Evolutionary conservation across 148 eudicot species (phyloP), one percentile per base, ranked within the genome.

Genomic region (Hydrangea macrophylla): DNA sequence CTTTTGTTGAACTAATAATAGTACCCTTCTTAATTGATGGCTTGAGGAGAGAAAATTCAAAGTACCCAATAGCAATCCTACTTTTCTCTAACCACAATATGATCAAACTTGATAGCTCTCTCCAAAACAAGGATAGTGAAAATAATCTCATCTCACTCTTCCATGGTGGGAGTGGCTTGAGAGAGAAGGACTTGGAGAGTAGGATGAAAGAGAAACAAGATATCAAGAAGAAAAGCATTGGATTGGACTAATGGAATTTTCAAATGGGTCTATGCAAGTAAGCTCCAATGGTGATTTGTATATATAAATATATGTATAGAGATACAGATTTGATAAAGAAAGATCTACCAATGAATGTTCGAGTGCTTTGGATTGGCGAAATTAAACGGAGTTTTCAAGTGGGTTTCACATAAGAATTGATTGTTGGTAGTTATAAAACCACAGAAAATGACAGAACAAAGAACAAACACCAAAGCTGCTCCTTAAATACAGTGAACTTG

Each of bases 161-260:
- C 25, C 69, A 56, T 24, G 61, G 20, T 30, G 70, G 22, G 27
- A 75, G 44, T 67, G 69, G 74, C 65, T 76, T 82, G 68, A 70
- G 69, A 74, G 75, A 83, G n/a, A 74, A 73, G 60, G 79, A 77
- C 25, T 81, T 81, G 44, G 82, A 75, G 25, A 86, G 70, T 15
- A 89, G 61, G 59, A 89, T 68, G 82, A 86, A 81, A 58, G 84
- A 85, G 64, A 83, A 73, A 74, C 85, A 89, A 57, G 83, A 82
- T 8, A 89, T 66, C 75, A 92, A 58, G 78, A 87, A 79, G 67
- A 85, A 67, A 69, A 89, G 65, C 97, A 92, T 89, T 73, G 48
- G 53, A 7, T 26, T 33, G 24, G 25, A 58, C n/a, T n/a, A n/a
- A n/a, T n/a, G 54, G 20, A 23, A 22, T 15, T 32, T 23, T 32